Percentiles rank a stretch among this genome's conserved stretches.
Evolutionary conservation across 169 alveolate species (phyloP).

Genomic region (Cryptosporidium muris): DNA sequence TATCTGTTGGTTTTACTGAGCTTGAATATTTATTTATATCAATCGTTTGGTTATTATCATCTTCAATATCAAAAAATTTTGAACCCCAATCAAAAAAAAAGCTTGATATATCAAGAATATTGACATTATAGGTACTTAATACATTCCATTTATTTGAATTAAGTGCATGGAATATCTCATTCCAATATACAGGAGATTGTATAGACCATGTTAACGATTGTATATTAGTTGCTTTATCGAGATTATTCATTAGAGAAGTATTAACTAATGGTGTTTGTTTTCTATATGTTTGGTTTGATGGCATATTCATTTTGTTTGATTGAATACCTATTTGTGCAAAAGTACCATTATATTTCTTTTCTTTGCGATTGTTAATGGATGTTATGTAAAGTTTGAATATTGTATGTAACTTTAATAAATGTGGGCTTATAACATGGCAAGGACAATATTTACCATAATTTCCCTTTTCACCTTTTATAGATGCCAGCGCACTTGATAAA

Average conservation of each 20-base stretch:
- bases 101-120: conserved; percentile 35
- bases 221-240: background rate
- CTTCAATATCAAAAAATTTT: conserved; percentile 24
- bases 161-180: conserved; percentile 31
- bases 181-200: conserved; percentile 67
- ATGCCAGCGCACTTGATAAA: conserved; percentile 49
- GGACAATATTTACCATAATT: conserved; percentile 68
- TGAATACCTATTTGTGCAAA: background rate
- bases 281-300: no score
- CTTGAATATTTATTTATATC: background rate
- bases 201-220: conserved; percentile 10
- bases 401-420: conserved; percentile 39
- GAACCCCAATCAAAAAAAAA: conserved; percentile 46
- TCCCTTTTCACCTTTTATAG: conserved; percentile 41
- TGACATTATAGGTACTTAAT: conserved; percentile 16
- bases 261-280: background rate
- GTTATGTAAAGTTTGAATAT: conserved; percentile 31
- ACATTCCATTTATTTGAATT: conserved; percentile 54
- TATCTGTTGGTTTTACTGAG: background rate
- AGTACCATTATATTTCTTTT: background rate
- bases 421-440: conserved; percentile 49
- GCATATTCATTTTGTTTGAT: background rate
- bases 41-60: conserved; percentile 2
- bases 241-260: conserved; percentile 38
- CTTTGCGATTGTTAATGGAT: background rate